Percentiles rank a stretch among this genome's conserved stretches.
These are phyloP conservation scores for Saccharomyces jurei DNA, from an alignment of 805 yeast genomes.

Conservation along the genomic window DNA sequence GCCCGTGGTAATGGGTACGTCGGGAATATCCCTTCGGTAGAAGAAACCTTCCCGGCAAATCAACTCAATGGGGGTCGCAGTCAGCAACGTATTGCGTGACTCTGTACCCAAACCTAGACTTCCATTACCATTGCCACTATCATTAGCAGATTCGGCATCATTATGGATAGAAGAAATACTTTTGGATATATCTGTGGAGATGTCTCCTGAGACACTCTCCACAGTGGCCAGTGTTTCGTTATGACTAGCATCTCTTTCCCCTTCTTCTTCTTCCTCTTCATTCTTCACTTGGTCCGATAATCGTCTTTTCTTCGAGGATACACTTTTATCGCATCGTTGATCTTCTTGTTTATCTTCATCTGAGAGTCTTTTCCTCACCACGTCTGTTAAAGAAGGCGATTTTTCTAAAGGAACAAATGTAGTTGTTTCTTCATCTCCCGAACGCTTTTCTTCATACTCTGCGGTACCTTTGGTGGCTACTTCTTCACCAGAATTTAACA, in stretches of 20 bases:
- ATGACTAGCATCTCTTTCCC: constrained; percentile 4
- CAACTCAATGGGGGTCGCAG: constrained; percentile 27
- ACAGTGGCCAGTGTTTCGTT: constrained; percentile 2
- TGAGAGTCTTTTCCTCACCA: constrained; percentile 5
- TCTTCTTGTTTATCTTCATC: constrained; percentile 16
- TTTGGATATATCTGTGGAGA: not conserved
- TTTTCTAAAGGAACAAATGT: not conserved
- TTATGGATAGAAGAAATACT: not conserved
- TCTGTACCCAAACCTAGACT: constrained; percentile 3
- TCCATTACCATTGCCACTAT: constrained; percentile 6
- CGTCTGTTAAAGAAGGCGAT: not conserved
- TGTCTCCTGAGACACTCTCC: constrained; percentile 4
- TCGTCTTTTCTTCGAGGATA: constrained; percentile 10
- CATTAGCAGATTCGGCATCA: not conserved
- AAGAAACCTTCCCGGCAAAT: constrained; percentile 28
- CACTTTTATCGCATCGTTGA: constrained; percentile 12
- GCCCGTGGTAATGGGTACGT: constrained; percentile 27
- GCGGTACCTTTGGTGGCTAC: constrained; percentile 2
- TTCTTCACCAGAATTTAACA: constrained; percentile 21
- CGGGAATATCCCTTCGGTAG: constrained; percentile 21
- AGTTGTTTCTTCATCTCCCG: not conserved
- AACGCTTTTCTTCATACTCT: not conserved
- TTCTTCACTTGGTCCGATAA: not conserved
- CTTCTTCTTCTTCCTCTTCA: constrained; percentile 8
- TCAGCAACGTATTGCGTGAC: constrained; percentile 9